These are phyloP conservation scores for Vararia minispora DNA, from an alignment of 768 basidiomycete genomes.

Conservation along the genomic window DNA sequence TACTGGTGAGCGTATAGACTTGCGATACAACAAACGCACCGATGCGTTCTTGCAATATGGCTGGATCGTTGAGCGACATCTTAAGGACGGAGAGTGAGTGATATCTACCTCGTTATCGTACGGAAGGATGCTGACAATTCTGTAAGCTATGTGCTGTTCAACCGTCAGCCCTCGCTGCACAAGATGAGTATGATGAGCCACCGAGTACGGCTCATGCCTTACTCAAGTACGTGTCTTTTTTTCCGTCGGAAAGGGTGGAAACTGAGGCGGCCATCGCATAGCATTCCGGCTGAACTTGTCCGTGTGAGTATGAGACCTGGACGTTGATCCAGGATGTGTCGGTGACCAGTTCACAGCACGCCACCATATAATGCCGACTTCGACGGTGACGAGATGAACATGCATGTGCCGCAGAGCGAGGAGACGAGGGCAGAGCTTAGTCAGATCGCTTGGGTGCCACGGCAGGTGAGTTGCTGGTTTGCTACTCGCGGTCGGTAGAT, in stretches of 20 bases:
- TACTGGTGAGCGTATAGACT: constrained; percentile 92
- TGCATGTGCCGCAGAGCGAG: constrained; percentile 98
- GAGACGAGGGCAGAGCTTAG: constrained; percentile 97
- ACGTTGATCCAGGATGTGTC: constrained; percentile 15
- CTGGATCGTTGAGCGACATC: constrained; percentile 95
- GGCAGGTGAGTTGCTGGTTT: constrained; percentile 49
- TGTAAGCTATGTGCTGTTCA: constrained; percentile 81
- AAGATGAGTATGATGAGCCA: constrained; percentile 99
- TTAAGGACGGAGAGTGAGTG: constrained; percentile 96
- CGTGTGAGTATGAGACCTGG: constrained; percentile 51
- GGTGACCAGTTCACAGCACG: constrained; percentile 40
- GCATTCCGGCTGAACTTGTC: constrained; percentile 97
- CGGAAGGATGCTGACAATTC: background rate
- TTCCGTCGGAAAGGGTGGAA: background rate
- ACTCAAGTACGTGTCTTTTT: constrained; percentile 65
- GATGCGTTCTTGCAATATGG: constrained; percentile 96
- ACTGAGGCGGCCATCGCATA: constrained; percentile 26
- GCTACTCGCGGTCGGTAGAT: background rate
- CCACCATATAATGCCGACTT: constrained; percentile 99
- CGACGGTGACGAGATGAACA: constrained; percentile 99
- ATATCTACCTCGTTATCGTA: background rate
- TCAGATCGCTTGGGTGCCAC: constrained; percentile 97
- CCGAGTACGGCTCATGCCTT: constrained; percentile 92
- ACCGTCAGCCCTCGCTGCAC: constrained; percentile 95
- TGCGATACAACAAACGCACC: constrained; percentile 92